Percentiles rank a stretch among this genome's conserved stretches.
These are phyloP conservation scores for Cicer bijugum DNA, from an alignment of 306 rosid species.

Conservation along the genomic window DNA sequence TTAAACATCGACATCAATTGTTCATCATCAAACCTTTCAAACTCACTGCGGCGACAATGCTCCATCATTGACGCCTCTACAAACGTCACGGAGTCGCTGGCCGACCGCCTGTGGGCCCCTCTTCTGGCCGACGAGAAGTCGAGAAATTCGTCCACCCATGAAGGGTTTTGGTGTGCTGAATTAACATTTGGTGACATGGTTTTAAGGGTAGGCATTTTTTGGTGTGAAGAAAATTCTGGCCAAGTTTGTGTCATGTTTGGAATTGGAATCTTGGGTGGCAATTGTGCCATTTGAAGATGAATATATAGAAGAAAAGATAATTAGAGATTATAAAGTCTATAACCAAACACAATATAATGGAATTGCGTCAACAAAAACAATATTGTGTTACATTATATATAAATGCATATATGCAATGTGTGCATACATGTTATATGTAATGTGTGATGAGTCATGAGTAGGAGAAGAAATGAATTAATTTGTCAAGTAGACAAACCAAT, in stretches of 20 bases:
- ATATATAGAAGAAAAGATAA: not conserved
- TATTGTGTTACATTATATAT: not conserved
- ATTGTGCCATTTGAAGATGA: slow-evolving; percentile 68
- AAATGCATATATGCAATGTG: not conserved
- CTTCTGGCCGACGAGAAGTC: slow-evolving; percentile 79
- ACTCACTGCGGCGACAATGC: slow-evolving; percentile 60
- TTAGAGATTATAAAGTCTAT: not conserved
- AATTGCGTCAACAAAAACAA: slow-evolving; percentile 6
- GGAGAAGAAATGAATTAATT: not conserved
- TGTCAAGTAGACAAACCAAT: slow-evolving; percentile 22
- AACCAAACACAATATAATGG: slow-evolving; percentile 27
- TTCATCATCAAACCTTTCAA: slow-evolving; percentile 79
- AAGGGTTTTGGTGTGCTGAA: slow-evolving; percentile 55
- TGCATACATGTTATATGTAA: not conserved
- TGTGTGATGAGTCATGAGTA: not conserved
- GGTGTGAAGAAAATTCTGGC: slow-evolving; percentile 61
- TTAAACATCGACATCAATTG: slow-evolving; percentile 85
- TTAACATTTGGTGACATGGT: slow-evolving; percentile 40
- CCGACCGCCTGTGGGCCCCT: slow-evolving; percentile 75
- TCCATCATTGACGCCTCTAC: slow-evolving; percentile 68
- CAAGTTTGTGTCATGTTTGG: slow-evolving; percentile 72
- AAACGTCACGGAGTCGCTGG: slow-evolving; percentile 75
- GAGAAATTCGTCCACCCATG: slow-evolving; percentile 88
- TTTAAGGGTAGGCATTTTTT: slow-evolving; percentile 52
- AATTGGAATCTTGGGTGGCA: slow-evolving; percentile 93